Conservation (phyloP, 495 filamentous ascomycete genomes). For the Hypoxylon cercidicola region DNA sequence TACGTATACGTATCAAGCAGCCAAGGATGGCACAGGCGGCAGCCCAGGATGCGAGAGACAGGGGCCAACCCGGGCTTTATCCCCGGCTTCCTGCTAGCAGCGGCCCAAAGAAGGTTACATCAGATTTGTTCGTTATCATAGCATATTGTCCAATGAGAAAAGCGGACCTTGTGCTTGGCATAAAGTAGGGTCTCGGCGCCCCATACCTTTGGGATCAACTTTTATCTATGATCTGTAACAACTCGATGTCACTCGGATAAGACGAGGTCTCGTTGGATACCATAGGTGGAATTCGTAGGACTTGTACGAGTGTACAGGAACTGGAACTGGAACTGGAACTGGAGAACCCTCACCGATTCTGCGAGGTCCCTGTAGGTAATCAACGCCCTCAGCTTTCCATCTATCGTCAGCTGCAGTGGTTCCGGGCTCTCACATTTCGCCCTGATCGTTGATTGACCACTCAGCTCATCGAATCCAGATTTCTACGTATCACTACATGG, state of each 20-base stretch:
- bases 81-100: conserved; percentile 18
- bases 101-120: conserved; percentile 29
- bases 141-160: conserved; percentile 24
- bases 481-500: conserved; percentile 17
- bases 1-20: neutral
- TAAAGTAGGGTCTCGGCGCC: conserved; percentile 8
- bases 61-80: conserved; percentile 25
- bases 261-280: no score
- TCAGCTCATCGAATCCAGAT: conserved; percentile 17
- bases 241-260: neutral
- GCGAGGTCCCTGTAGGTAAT: neutral
- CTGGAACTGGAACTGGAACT: no score
- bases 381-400: neutral
- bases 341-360: neutral
- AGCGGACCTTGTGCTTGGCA: conserved; percentile 5
- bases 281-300: no score
- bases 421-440: conserved; percentile 4
- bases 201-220: conserved; percentile 19
- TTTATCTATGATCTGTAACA: conserved; percentile 1
- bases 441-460: conserved; percentile 23
- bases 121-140: conserved; percentile 33
- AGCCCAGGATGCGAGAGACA: conserved; percentile 3
- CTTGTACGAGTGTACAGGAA: no score
- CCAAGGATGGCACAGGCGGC: no score
- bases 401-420: conserved; percentile 26